Evolutionary conservation across 1,284 basidiomycete genomes (phyloP), one percentile per base, ranked within the genome.

Genomic region (Tylopilus sp.): DNA sequence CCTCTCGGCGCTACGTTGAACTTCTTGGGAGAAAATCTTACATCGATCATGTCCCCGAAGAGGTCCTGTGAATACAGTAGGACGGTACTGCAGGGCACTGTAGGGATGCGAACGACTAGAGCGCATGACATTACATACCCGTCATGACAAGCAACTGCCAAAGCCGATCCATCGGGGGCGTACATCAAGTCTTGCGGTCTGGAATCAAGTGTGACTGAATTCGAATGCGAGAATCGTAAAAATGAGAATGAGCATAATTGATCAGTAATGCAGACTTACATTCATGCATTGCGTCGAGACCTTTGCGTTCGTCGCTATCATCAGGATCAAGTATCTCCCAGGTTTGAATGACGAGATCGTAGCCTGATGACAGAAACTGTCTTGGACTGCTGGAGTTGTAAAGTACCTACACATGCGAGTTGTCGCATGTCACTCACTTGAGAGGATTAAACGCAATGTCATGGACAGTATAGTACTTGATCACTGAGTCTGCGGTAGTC

Each of bases 371-470:
- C 21, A 64, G 25, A 51, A 65, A 68, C 19, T 65, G 68, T 18
- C 30, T 49, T 35, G 63, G 33, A 36, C 67, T 68, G 26, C 19
- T 12, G 19, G 37, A 25, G n/a, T 34, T 30, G 26, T 57, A 29
- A 55, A 31, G 10, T 15, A 29, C 15, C 2, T 15, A 28, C 2
- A 34, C 8, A 29, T 16, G 33, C 25, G 2, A 35, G 16, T 25
- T 19, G 18, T 26, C 12, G 4, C 13, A 34, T 9, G 29, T 10
- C 35, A 38, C 66, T 44, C 41, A 71, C 70, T 66, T 59, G 48
- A 37, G 36, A 12, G 67, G 70, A 46, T 71, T 65, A 36, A 71
- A 69, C 3, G 51, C 60, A 31, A 71, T 48, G 46, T 71, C 69
- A 18, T 53, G 53, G 1, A 69, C 58, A 16, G 56, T 55, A 35